Evolutionary conservation across 2,329 filamentous ascomycete species (phyloP), one percentile per base, ranked within the genome.

Genomic region (Arthrocladium fulminans): DNA sequence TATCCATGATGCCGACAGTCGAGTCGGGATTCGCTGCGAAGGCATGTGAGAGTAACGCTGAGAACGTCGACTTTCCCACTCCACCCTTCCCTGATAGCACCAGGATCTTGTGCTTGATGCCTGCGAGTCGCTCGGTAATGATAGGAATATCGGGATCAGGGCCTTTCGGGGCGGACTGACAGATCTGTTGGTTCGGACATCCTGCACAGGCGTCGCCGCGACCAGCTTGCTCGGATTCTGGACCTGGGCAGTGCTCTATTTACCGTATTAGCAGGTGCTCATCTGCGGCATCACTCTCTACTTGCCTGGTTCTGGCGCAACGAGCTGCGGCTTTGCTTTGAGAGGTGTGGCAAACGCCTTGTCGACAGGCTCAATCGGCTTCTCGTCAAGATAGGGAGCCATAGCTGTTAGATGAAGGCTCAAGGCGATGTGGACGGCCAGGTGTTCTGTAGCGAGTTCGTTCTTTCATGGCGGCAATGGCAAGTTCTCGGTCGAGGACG

Each of bases 31-130:
- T 87, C 12, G 80, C 79, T 1, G 92, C 87, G 60, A 98, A 94
- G 1, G 86, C 89, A 63, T 95, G 88, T 2, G 86, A 85, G 15
- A 97, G 79, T 59, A 97, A 79, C 1, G 82, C 84, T 2, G 86
- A 90, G 63, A 97, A 94, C 0, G 92, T 97, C 57, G 85, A 92
- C 70, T 98, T 98, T 6, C 92, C 92, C 1, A 98, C 92, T 40
- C 92, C 92, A 53, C 92, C 92, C 73, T 97, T 98, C 53, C 92
- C 92, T 45, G 84, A 90, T 3, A 98, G 75, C 4, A 98, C 83
- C 45, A 98, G 77, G 49, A 98, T 84, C 68, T 97, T 97, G 71
- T 97, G 90, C 59, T 81, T 80, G 54, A 98, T 85, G 45, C 80
- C 79, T 9, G 82, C 75, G 2, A 98, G 81, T 3, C 90, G 86